These are phyloP conservation scores for Phytophthora colocasiae DNA, from an alignment of 352 stramenopile genomes.

Conservation along the genomic window DNA sequence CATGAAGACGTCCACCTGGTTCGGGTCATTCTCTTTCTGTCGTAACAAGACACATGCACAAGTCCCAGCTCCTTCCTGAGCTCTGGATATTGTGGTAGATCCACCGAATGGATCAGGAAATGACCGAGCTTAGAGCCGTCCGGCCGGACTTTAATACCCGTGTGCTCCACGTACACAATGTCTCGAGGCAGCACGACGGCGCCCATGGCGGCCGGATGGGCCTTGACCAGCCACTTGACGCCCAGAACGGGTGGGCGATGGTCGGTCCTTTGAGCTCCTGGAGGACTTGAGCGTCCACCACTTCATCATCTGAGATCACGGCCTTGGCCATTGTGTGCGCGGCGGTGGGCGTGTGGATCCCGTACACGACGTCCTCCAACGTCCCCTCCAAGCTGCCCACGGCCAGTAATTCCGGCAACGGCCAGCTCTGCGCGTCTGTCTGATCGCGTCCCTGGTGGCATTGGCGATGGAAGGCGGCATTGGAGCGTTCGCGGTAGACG, in stretches of 20 bases:
- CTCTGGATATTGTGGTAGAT: constrained; percentile 43
- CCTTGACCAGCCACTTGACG: constrained; percentile 61
- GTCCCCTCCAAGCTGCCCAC: constrained; percentile 40
- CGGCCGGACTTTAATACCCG: constrained; percentile 30
- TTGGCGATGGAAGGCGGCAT: constrained; percentile 23
- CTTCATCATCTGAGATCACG: constrained; percentile 43
- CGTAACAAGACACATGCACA: constrained; percentile 49
- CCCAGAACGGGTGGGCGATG: constrained; percentile 53
- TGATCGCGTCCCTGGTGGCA: constrained; percentile 16
- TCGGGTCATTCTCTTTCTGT: constrained; percentile 19
- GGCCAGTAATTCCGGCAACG: constrained; percentile 37
- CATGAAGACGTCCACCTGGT: constrained; percentile 56
- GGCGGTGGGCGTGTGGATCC: constrained; percentile 46
- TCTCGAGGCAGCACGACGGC: constrained; percentile 42
- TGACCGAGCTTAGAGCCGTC: constrained; percentile 45
- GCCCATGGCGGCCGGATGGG: constrained; percentile 25
- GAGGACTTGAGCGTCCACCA: constrained; percentile 56
- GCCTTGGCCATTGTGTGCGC: constrained; percentile 47
- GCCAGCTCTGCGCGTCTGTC: constrained; percentile 28
- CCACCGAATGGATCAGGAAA: constrained; percentile 55
- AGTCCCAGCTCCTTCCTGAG: constrained; percentile 40
- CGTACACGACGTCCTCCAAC: constrained; percentile 67
- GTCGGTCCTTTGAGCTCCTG: constrained; percentile 42
- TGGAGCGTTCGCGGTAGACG: constrained; percentile 51
- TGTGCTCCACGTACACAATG: constrained; percentile 42